Evolutionary conservation across 805 yeast genomes (phyloP), one percentile per base, ranked within the genome.

Genomic region (Millerozyma acaciae): DNA sequence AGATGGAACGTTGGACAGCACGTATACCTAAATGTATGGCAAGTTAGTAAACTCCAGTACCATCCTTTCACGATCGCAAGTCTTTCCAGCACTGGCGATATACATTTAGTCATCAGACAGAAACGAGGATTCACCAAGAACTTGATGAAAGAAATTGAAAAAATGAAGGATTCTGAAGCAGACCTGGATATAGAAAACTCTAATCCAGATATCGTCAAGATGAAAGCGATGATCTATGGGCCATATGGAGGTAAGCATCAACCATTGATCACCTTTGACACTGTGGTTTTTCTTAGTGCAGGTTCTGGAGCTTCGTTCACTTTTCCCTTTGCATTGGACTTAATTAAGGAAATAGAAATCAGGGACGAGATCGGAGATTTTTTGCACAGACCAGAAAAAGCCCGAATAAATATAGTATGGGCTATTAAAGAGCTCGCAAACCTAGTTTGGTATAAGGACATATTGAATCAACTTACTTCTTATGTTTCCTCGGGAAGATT

Each of bases 1-100:
- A 53, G 54, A 12, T 71, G 77, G 77, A 55, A 55, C 32, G 62
- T 76, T 0, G 76, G 76, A 4, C 75, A 68, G 44, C 73, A 71
- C 43, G 57, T 70, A 8, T 56, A 52, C 23, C 47, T 71, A n/a
- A 65, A 57, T 30, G 69, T 71, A 6, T 46, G 59, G 4, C 57
- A 58, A 34, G 62, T 70, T 12, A 51, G 56, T 2, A 39, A 45
- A 5, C 44, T 65, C 26, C 73, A 69, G 39, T 56, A 54, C 39
- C 77, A 71, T 44, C 77, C 77, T 1, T 71, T 71, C 45, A 68
- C 76, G 3, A 65, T 70, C 31, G 47, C 67, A 3, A 61, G 68
- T 31, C 42, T 67, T 22, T 49, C 70, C 8, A 62, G 53, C 5
- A 35, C 60, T 2, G 65, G 65, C 2, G 62, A 60, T 24, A 60